These are phyloP conservation scores for Barnettozyma botsteinii DNA, from an alignment of 805 yeast species.

Conservation along the genomic window DNA sequence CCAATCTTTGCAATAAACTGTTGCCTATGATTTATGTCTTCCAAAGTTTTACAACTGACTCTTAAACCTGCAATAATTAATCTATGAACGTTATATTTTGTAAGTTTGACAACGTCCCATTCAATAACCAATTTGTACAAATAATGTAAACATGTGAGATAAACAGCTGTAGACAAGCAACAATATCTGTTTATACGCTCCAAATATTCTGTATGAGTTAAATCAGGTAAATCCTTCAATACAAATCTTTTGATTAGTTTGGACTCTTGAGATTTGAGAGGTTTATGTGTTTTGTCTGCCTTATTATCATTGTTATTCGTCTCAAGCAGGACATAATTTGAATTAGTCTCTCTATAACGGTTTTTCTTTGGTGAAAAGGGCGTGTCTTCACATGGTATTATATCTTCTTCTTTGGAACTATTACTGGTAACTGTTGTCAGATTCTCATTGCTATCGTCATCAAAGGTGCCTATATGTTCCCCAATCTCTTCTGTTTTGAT, in stretches of 20 bases:
- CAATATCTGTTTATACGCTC: constrained; percentile 26
- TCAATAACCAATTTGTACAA: constrained; percentile 20
- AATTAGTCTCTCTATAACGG: neutral
- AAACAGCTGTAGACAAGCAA: constrained; percentile 26
- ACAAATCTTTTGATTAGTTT: constrained; percentile 21
- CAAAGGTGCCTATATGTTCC: neutral
- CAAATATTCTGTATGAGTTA: constrained; percentile 23
- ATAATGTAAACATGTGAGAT: constrained; percentile 24
- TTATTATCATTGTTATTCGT: neutral
- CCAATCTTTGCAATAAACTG: constrained; percentile 40
- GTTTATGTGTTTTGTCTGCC: neutral
- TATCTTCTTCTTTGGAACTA: constrained; percentile 4
- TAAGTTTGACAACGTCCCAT: constrained; percentile 22
- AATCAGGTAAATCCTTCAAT: constrained; percentile 20
- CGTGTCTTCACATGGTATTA: constrained; percentile 2
- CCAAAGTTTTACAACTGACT: constrained; percentile 42
- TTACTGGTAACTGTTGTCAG: neutral
- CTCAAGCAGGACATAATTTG: neutral
- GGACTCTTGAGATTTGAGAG: constrained; percentile 12
- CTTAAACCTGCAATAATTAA: constrained; percentile 39
- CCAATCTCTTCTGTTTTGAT: neutral
- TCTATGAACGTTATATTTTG: constrained; percentile 38
- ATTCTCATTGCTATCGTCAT: neutral
- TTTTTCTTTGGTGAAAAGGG: constrained; percentile 19
- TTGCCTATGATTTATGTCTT: constrained; percentile 41